These are phyloP conservation scores for Phaeophleospora eucalypticola DNA, from an alignment of 2,329 filamentous ascomycete species.

Conservation along the genomic window DNA sequence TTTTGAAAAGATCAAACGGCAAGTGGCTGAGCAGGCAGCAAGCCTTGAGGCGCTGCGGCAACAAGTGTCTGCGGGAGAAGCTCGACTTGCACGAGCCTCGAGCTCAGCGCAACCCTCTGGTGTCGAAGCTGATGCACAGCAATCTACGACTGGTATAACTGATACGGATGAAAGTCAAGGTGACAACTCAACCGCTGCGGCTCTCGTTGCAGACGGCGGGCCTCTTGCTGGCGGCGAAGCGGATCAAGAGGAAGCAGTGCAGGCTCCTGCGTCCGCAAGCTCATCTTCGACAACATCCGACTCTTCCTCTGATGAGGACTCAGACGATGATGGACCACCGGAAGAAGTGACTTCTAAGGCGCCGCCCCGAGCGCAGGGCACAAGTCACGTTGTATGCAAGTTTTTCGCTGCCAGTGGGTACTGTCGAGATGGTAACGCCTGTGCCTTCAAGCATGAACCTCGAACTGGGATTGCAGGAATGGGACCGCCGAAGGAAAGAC, in stretches of 20 bases:
- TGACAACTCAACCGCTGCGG: no score
- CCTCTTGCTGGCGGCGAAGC: no score
- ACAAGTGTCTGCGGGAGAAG: constrained; percentile 22
- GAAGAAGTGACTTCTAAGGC: constrained; percentile 38
- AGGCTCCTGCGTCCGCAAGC: constrained; percentile 17
- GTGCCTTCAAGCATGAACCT: constrained; percentile 33
- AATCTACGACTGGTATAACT: no score
- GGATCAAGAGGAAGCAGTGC: no score
- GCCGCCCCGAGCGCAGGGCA: constrained; percentile 3
- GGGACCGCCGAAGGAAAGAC: no score
- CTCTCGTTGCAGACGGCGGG: no score
- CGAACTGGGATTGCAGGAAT: constrained; percentile 4
- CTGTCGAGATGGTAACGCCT: constrained; percentile 33
- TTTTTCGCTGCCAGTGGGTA: constrained; percentile 31
- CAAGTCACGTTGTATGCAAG: constrained; percentile 21
- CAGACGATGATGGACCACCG: constrained; percentile 35
- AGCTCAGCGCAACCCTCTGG: background rate
- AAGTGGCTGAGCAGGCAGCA: constrained; percentile 15
- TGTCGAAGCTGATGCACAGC: background rate
- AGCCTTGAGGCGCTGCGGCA: constrained; percentile 34
- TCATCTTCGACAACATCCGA: constrained; percentile 32
- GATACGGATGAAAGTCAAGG: no score
- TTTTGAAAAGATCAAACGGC: constrained; percentile 15
- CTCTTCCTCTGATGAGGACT: constrained; percentile 20
- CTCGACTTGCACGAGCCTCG: constrained; percentile 1